Evolutionary conservation across 2,329 filamentous ascomycete species (phyloP), one percentile per base, ranked within the genome.

Genomic region (Botryotinia globosa): DNA sequence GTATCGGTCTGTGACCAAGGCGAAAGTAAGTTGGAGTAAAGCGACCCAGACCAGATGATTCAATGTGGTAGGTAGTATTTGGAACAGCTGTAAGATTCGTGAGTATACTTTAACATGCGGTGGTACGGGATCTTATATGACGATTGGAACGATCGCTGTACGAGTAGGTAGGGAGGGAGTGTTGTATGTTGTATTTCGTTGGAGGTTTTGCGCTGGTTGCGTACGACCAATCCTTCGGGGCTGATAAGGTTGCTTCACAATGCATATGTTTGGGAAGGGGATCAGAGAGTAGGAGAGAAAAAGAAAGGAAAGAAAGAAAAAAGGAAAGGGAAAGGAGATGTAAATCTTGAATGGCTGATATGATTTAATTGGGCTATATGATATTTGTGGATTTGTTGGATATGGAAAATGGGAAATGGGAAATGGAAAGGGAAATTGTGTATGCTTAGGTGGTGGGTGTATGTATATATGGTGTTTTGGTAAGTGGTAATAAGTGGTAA

Each of bases 131-230:
- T 48, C n/a, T 34, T 58, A 39, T 45, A 72, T 72, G 61, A 29
- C 64, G 69, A 72, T 56, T 71, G 59, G 51, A 48, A 58, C 20
- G 29, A 32, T 25, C 22, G 63, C 20, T 71, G 34, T 64, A 65
- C 9, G 59, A 45, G 59, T 42, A 34, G 69, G 42, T 42, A n/a
- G 69, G 42, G 37, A n/a, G 69, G 42, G 37, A 37, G 34, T 66
- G 61, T 45, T 66, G 48, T 72, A 59, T 4, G n/a, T 72, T 59
- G 37, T 67, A 20, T 32, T 59, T 67, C 34, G 61, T 48, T 67
- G 51, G 69, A 59, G 42, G 54, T 25, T 66, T 59, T 66, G 69
- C 61, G 69, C 69, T 59, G 69, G 45, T 48, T 66, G 37, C 29
- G 45, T 70, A 22, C 56, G 58, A 70, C 25, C 18, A 42, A 71